Conservation (phyloP, 1,284 basidiomycete species). For the Pascua sp. region DNA sequence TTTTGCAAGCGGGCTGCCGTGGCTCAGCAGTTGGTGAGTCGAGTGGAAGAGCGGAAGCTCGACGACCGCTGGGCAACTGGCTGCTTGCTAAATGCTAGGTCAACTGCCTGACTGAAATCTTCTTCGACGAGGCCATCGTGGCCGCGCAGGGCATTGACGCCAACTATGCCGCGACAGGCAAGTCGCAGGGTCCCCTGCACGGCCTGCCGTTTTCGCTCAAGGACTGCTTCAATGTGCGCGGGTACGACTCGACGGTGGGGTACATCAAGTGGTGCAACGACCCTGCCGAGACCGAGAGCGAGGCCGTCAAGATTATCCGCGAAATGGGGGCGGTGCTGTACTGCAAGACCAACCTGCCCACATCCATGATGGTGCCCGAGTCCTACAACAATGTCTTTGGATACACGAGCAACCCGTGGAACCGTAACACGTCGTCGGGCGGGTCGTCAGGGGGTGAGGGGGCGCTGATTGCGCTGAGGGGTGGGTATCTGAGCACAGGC, state of each 20-base stretch:
- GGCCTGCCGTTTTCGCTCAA: slow-evolving; percentile 52
- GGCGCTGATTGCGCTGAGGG: slow-evolving; percentile 45
- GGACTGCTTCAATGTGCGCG: slow-evolving; percentile 23
- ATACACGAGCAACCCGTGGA: slow-evolving; percentile 45
- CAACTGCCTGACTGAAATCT: slow-evolving; percentile 49
- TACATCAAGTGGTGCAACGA: slow-evolving; percentile 17
- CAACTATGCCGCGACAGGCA: slow-evolving; percentile 41
- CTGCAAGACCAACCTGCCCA: slow-evolving; percentile 28
- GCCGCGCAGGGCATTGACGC: slow-evolving; percentile 47
- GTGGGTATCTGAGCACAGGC: slow-evolving; percentile 5
- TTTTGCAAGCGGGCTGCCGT: slow-evolving; percentile 74
- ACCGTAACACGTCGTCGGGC: slow-evolving; percentile 37
- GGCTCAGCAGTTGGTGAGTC: slow-evolving; percentile 63
- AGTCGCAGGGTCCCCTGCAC: slow-evolving; percentile 48
- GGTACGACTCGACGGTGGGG: slow-evolving; percentile 34
- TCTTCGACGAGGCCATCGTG: slow-evolving; percentile 44
- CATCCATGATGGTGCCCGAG: slow-evolving; percentile 27
- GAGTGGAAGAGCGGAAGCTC: too few relatives aligned
- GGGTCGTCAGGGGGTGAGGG: slow-evolving; percentile 50
- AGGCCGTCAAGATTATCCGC: slow-evolving; percentile 15
- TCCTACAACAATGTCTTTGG: slow-evolving; percentile 26
- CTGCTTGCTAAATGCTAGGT: slow-evolving; percentile 3
- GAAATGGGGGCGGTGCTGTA: slow-evolving; percentile 24
- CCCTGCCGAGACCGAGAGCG: slow-evolving; percentile 12
- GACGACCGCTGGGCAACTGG: too few relatives aligned